These are phyloP conservation scores for Priceomyces castillae DNA, from an alignment of 805 yeast genomes.

Conservation along the genomic window DNA sequence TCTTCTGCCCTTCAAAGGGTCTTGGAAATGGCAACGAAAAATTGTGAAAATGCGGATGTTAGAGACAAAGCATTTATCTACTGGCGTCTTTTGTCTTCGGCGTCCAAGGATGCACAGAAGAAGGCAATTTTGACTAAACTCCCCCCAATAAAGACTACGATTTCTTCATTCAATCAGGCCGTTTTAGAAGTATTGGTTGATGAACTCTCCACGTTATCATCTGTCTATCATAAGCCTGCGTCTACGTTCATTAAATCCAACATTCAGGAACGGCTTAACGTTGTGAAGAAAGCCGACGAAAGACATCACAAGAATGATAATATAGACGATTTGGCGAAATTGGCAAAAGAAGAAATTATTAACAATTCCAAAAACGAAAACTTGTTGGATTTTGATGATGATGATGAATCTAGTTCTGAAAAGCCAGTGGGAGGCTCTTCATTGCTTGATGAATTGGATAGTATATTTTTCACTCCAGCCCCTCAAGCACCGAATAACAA, in stretches of 20 bases:
- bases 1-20: constrained; percentile 53
- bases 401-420: constrained; percentile 28
- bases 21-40: constrained; percentile 60
- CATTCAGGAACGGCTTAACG: constrained; percentile 29
- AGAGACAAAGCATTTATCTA: constrained; percentile 77
- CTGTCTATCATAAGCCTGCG: constrained; percentile 86
- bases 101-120: constrained; percentile 41
- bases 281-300: constrained; percentile 11
- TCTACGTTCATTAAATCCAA: constrained; percentile 52
- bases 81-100: constrained; percentile 69
- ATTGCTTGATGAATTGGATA: constrained; percentile 72
- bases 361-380: constrained; percentile 69
- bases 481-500: constrained; percentile 16
- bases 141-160: constrained; percentile 71
- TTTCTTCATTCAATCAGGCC: constrained; percentile 66
- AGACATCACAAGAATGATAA: constrained; percentile 26
- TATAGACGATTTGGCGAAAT: constrained; percentile 71
- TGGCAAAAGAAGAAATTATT: constrained; percentile 75
- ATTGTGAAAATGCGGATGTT: constrained; percentile 70
- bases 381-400: constrained; percentile 81
- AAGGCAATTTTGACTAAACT: constrained; percentile 57
- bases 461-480: constrained; percentile 53
- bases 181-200: constrained; percentile 63
- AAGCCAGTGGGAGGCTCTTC: constrained; percentile 26
- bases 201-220: constrained; percentile 83